Base-by-base conservation (phyloP, 139 green algal species). In the Chlamydomonas sp. region DNA sequence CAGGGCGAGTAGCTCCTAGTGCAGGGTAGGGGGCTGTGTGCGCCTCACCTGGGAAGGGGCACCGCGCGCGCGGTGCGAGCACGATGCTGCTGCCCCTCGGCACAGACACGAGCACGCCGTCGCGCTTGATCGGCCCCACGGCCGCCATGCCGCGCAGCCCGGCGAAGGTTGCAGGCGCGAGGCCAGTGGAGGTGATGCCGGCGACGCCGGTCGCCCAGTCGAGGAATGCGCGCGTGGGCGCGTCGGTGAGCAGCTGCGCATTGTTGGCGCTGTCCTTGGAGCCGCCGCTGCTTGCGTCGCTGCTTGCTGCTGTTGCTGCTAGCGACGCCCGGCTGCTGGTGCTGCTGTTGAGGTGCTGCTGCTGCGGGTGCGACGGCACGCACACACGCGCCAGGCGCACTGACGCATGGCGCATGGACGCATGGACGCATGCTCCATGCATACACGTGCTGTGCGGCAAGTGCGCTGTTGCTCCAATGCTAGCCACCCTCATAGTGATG, bases 91-190 rank as follows among this genome's bases (percentile, higher is more conserved):
- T 72, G 1, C 26, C 65, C 1, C 82, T 69, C 0, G 89, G 89
- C 0, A 95, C 66, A 28, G 80, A 81, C 1, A 93, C 71, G n/a
- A 92, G 63, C n/a, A 78, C 61, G 34, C 88, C 78, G 5, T 83
- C 85, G 24, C 66, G 26, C 2, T 61, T 48, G 3, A 92, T 81
- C 60, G 61, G 67, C 2, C 64, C 57, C n/a, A 70, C 48, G 1
- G 85, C 85, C 28, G 58, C 58, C 61, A 91, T 78, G 3, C 85
- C 85, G 1, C 85, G 69, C 20, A 88, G 35, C 1, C 81, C 81
- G 35, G 43, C 74, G 33, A 85, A 85, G 22, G 58, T 62, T 1
- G 79, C 73, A 10, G 76, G 70, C 58, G 47, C 24, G 6, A 81
- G 34, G 22, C 67, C 78, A 31, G 66, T 20, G 43, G 73, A 73